Percentiles rank a stretch among this genome's conserved stretches.
Evolutionary conservation across 306 rosid genomes (phyloP).

Genomic region (Vigna hirtella): DNA sequence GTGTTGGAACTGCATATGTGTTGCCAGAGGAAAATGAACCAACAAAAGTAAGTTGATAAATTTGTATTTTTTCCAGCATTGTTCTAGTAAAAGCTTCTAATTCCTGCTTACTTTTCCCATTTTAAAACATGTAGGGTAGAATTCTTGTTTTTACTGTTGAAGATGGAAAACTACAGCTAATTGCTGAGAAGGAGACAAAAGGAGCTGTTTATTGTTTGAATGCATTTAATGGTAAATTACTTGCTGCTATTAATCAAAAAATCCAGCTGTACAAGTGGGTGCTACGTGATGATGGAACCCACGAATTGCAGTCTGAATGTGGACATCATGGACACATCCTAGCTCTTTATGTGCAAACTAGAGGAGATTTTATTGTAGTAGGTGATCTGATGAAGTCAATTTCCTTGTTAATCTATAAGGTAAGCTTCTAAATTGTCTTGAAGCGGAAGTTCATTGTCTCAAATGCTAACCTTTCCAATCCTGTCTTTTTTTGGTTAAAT

Average conservation of each 20-base stretch:
- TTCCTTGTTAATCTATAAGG: constrained; percentile 94
- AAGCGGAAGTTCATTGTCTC: constrained; percentile 1
- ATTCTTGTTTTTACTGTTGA: constrained; percentile 90
- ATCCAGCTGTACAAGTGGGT: constrained; percentile 98
- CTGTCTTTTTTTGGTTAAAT: neutral
- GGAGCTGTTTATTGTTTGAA: constrained; percentile 94
- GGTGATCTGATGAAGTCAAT: constrained; percentile 97
- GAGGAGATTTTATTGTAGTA: constrained; percentile 98
- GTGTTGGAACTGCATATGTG: constrained; percentile 96
- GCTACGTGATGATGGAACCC: constrained; percentile 94
- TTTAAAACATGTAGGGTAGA: constrained; percentile 72
- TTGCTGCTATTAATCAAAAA: constrained; percentile 98
- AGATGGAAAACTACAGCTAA: constrained; percentile 95
- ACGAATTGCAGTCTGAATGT: constrained; percentile 95
- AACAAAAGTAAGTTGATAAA: constrained; percentile 65
- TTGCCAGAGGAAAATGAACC: constrained; percentile 98
- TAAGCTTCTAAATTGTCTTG: constrained; percentile 40
- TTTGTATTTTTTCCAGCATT: constrained; percentile 4
- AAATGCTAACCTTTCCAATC: neutral
- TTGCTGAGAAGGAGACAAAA: constrained; percentile 98
- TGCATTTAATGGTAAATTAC: constrained; percentile 94
- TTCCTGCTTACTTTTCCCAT: constrained; percentile 26
- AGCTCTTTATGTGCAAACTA: constrained; percentile 95
- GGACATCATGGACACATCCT: constrained; percentile 99
- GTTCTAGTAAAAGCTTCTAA: constrained; percentile 31